A percentile compares a stretch with the other conserved stretches of the same genome.
Evolutionary conservation across 495 filamentous ascomycete genomes (phyloP).

Genomic region (Jackrogersella minutella): DNA sequence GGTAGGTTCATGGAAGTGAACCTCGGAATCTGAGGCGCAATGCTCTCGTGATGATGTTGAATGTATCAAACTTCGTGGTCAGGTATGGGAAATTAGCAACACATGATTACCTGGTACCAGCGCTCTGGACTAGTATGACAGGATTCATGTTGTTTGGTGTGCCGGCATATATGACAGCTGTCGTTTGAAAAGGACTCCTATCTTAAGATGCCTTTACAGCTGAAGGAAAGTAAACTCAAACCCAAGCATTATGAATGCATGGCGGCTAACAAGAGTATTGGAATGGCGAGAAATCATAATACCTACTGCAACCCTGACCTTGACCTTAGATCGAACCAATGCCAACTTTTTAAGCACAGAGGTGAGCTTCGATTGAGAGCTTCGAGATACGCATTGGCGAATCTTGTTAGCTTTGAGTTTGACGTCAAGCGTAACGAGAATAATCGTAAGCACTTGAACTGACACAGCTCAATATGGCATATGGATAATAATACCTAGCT

Average conservation of each 20-base stretch:
- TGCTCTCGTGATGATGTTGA: background rate
- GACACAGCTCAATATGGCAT: constrained; percentile 26
- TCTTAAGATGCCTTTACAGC: background rate
- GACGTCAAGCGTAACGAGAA: background rate
- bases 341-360: constrained; percentile 5
- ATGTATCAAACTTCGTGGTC: background rate
- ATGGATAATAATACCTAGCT: background rate
- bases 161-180: background rate
- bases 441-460: constrained; percentile 16
- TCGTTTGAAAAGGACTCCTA: background rate
- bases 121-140: background rate
- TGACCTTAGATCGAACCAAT: constrained; percentile 11
- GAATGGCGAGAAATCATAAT: no score
- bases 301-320: background rate
- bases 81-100: background rate
- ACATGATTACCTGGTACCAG: background rate
- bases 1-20: constrained; percentile 10
- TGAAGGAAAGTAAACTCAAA: no score
- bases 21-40: constrained; percentile 6
- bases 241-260: no score
- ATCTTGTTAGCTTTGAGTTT: constrained; percentile 4
- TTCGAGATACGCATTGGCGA: constrained; percentile 1
- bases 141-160: background rate
- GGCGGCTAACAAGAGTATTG: background rate
- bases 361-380: background rate